These are phyloP conservation scores for Polyporus tsugae DNA, from an alignment of 1,284 basidiomycete species.

Conservation along the genomic window DNA sequence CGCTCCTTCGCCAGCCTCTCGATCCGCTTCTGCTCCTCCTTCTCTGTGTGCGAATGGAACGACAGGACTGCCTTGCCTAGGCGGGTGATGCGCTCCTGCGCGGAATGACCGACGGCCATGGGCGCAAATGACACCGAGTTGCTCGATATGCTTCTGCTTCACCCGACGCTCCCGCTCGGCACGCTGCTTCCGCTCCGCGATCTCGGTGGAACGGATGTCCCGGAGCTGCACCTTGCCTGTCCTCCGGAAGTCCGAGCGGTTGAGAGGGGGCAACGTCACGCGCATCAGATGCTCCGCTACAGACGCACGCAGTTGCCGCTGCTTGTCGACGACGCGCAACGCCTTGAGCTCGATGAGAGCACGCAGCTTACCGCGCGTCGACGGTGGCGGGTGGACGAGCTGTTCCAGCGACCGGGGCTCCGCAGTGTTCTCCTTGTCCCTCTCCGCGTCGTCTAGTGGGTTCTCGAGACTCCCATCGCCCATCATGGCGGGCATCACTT, in stretches of 20 bases:
- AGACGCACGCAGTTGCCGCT: conserved; percentile 85
- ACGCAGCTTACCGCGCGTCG: conserved; percentile 82
- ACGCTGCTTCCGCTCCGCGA: conserved; percentile 91
- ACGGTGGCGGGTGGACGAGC: conserved; percentile 60
- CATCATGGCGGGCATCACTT: conserved; percentile 84
- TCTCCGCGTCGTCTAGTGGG: conserved; percentile 56
- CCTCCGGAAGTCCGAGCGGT: conserved; percentile 92
- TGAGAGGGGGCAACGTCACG: conserved; percentile 90
- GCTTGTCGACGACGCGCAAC: conserved; percentile 91
- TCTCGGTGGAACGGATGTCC: conserved; percentile 92
- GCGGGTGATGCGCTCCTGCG: conserved; percentile 83
- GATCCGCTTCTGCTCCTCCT: conserved; percentile 98
- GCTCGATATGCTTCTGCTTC: conserved; percentile 96
- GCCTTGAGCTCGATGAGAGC: conserved; percentile 96
- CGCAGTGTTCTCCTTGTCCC: conserved; percentile 54
- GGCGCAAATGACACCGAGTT: conserved; percentile 87
- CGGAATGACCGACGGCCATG: conserved; percentile 80
- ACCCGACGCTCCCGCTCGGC: conserved; percentile 92
- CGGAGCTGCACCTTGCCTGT: conserved; percentile 89
- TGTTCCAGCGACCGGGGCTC: conserved; percentile 40
- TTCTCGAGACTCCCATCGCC: conserved; percentile 78
- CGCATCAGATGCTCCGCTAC: conserved; percentile 91
- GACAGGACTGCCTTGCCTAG: conserved; percentile 88
- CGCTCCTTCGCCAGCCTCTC: conserved; percentile 98
- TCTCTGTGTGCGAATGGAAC: conserved; percentile 92